Conservation (phyloP, 2,329 filamentous ascomycete genomes). For the Colletotrichum zoysiae region DNA sequence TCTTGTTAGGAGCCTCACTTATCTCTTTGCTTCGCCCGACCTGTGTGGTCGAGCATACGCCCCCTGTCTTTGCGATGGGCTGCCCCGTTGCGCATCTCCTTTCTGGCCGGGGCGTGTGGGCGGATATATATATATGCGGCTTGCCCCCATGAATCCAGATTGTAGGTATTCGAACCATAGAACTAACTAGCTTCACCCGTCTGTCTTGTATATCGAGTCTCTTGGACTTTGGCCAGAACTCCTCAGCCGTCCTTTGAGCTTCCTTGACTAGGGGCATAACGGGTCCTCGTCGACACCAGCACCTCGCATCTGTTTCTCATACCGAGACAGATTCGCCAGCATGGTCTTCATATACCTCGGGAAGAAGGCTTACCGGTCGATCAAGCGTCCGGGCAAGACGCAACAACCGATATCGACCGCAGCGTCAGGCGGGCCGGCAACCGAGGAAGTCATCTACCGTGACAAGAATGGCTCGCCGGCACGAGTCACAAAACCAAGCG, state of each 20-base stretch:
- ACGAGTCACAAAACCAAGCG: not conserved
- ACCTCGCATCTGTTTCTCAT: not conserved
- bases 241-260: not conserved
- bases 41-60: not conserved
- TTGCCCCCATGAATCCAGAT: not conserved
- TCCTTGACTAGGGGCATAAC: not conserved
- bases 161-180: not conserved
- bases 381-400: slow-evolving; percentile 11
- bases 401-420: not conserved
- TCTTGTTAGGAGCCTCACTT: too few species aligned
- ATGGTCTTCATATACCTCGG: slow-evolving; percentile 39
- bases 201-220: not conserved
- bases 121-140: slow-evolving; percentile 8
- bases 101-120: not conserved
- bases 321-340: not conserved
- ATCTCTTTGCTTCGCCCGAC: not conserved
- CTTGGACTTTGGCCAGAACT: not conserved
- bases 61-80: not conserved
- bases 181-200: not conserved
- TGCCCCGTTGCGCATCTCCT: not conserved
- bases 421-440: not conserved
- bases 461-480: not conserved
- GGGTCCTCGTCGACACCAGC: not conserved
- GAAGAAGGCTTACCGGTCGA: slow-evolving; percentile 28
- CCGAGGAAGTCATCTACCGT: not conserved